Evolutionary conservation across 805 yeast genomes (phyloP), one percentile per base, ranked within the genome.

Genomic region (Priceomyces fermenticarens): DNA sequence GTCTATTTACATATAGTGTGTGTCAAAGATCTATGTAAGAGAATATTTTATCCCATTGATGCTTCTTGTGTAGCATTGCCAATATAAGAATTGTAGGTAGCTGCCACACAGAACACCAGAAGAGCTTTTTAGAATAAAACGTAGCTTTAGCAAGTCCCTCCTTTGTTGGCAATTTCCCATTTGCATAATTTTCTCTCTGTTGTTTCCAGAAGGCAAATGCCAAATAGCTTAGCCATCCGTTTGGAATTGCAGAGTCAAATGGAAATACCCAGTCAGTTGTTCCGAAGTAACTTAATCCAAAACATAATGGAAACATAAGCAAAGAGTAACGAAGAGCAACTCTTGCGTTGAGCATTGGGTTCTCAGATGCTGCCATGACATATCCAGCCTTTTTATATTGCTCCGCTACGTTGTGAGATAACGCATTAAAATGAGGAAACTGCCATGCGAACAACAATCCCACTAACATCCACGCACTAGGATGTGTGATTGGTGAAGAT

Each of bases 391-490:
- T 72, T 53, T 85, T 83, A 59, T 93, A 93, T 57, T 93, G 97
- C 41, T 81, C 83, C 37, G 89, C 83, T 44, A 93, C 82, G 51
- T 84, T 84, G 63, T 90, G 97, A 39, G 95, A 83, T 36, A 93
- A 75, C 0, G 97, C 79, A 65, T 91, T 93, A 70, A 93, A 93
- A 61, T 93, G 99, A 2, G 99, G 99, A 62, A 93, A 93, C 63
- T 93, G 99, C 99, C 99, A 93, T 5, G 97, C 96, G 57, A 86
- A 93, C 30, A 93, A 67, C 39, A 93, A 66, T 0, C 85, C 88
- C 1, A 97, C 97, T 16, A 93, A 68, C 56, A 90, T 81, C 98
- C 98, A 91, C 3, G 95, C 95, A 6, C 93, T 97, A 0, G 98
- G 97, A 47, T 88, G 87, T 2, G 75, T 50, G 29, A 90, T 64